Evolutionary conservation across 2,329 filamentous ascomycete genomes (phyloP), one percentile per base, ranked within the genome.

Genomic region (Fusarium paranaense): DNA sequence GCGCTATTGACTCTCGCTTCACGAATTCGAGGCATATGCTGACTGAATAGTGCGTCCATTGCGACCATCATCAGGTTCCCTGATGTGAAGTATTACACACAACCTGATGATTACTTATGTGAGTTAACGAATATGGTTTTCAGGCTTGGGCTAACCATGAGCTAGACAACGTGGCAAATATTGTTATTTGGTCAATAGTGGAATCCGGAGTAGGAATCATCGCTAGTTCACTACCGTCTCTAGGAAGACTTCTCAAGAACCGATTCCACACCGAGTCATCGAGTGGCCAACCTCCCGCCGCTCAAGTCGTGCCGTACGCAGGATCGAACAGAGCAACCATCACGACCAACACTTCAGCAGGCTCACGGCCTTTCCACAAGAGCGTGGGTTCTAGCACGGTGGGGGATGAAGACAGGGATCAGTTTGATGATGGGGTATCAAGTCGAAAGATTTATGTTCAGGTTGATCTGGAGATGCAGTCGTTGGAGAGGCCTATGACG

Each of bases 201-300:
- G 73, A 76, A 38, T 76, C 70, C 1, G 73, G 73, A 10, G 73
- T 70, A 2, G 73, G 73, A 25, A 76, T 76, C 0, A 50, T 65
- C 2, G 73, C 73, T 2, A 60, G 70, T 0, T 76, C 67, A 14
- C 22, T 76, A 4, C 73, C 73, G 0, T 59, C 73, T 3, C 45
- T 76, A 0, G 58, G 65, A 8, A 67, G 63, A 3, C 63, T 76
- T 0, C 35, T 75, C 27, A 69, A 63, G 35, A 64, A 32, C 8
- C 57, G 8, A 1, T 70, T 69, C 2, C 56, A 66, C 38, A 66
- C 7, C 10, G 56, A 58, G 6, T 30, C 56, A 32, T 38, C 56
- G 5, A 40, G 33, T 4, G 33, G 33, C 2, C 33, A 37, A 27
- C 25, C 56, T 9, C 56, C 22, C 10, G 11, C 47, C 9, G 16